Evolutionary conservation across 2,329 filamentous ascomycete species (phyloP), one percentile per base, ranked within the genome.

Genomic region (Thielaviopsis ethacetica): DNA sequence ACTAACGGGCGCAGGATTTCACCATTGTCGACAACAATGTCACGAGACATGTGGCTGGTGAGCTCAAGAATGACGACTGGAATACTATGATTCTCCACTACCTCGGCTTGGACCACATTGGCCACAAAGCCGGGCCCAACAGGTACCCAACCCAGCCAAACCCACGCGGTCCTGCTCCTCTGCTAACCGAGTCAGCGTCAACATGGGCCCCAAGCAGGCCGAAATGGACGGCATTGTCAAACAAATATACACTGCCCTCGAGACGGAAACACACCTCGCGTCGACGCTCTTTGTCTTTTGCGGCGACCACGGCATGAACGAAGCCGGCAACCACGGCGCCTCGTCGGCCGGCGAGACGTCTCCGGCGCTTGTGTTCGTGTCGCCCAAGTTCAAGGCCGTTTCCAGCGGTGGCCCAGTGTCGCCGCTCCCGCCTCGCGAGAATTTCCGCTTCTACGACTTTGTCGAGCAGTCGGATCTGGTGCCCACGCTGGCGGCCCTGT

Each of bases 291-390:
- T 98, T 53, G 83, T 98, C 2, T 72, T 98, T 6, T 89, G 85
- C 59, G 93, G 93, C 59, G 94, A 98, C 66, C 93, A 98, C 68
- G 93, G 93, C n/a, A 98, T 98, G 93, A 98, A 97, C 65, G 91
- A 97, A 65, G 93, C 88, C 21, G 93, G 93, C 2, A 97, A 97
- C 65, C 93, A 98, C 68, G 93, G 93, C 30, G 93, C 91, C 47
- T 96, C 91, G 10, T 91, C 91, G 0, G 81, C 89, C 1, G 91
- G 93, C 51, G 93, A 98, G 73, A 97, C 93, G 1, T 96, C 91
- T 0, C 86, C 93, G 0, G 93, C 93, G 17, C 73, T 98, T 10
- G 80, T 96, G 21, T 97, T 98, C 69, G 81, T 95, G 63, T 93
- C 90, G 2, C 90, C 91, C 0, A 93, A 89, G 66, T 76, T 95